These are phyloP conservation scores for Babesia gibsoni DNA, from an alignment of 169 alveolate species.

Conservation along the genomic window DNA sequence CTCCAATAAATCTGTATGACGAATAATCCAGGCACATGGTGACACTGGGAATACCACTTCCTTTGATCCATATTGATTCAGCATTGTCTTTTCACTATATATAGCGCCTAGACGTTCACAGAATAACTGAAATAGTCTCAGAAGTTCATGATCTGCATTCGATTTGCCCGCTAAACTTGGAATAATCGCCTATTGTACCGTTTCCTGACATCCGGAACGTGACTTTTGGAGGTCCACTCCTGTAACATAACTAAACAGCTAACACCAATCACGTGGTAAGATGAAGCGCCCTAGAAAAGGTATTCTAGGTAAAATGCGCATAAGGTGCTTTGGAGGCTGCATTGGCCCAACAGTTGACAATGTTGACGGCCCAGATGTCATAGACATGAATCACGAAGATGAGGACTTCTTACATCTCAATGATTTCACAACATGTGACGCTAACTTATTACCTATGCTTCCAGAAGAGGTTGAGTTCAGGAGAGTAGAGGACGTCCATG, in stretches of 20 bases:
- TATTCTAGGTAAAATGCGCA: background rate
- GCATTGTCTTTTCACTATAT: background rate
- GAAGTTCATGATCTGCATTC: too few species aligned
- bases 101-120: too few species aligned
- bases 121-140: too few species aligned
- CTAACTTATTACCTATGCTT: slow-evolving; percentile 10
- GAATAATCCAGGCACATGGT: slow-evolving; percentile 15
- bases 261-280: too few species aligned
- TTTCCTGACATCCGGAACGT: too few species aligned
- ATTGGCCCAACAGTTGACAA: background rate
- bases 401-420: background rate
- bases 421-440: background rate
- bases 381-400: background rate
- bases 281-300: too few species aligned
- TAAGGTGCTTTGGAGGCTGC: slow-evolving; percentile 13
- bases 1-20: too few species aligned
- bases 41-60: slow-evolving; percentile 31
- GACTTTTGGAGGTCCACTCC: too few species aligned
- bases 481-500: slow-evolving; percentile 13
- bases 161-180: too few species aligned
- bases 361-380: background rate
- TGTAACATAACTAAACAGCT: too few species aligned
- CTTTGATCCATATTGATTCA: background rate
- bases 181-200: too few species aligned
- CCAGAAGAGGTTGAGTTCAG: slow-evolving; percentile 24